Evolutionary conservation across 176 grass and related monocot species (phyloP).

Genomic region (Raddia guianensis): DNA sequence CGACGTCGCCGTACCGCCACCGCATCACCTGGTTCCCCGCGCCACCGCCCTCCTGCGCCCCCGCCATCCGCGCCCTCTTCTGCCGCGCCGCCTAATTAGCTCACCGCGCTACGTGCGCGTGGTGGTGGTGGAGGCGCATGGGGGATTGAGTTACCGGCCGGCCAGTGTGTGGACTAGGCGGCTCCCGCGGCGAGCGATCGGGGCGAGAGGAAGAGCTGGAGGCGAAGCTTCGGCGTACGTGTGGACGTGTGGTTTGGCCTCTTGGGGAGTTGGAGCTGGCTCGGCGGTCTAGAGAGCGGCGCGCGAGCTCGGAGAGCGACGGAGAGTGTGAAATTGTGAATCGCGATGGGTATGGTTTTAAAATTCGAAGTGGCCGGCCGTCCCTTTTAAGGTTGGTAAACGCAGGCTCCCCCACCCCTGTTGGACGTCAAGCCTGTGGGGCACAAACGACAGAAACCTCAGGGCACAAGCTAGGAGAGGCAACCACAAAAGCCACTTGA

Average conservation of each 20-base stretch:
- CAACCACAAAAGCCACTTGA: too few relatives aligned
- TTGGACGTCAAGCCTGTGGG: constrained; percentile 20
- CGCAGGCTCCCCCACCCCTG: background rate
- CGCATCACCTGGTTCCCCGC: constrained; percentile 40
- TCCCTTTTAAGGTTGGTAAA: constrained; percentile 46
- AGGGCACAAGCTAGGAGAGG: too few relatives aligned
- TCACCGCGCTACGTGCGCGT: background rate
- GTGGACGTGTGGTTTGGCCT: constrained; percentile 16
- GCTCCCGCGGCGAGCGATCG: background rate
- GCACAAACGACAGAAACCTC: background rate
- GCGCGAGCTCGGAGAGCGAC: constrained; percentile 30
- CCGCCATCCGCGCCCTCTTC: background rate
- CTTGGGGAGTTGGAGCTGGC: too few relatives aligned
- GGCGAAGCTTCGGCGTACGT: constrained; percentile 30
- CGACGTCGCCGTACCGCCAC: constrained; percentile 57
- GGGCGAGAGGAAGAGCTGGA: background rate
- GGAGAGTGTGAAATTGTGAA: background rate
- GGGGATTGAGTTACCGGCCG: background rate
- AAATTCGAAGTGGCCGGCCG: constrained; percentile 40
- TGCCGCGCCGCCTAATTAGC: background rate
- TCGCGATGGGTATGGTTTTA: background rate
- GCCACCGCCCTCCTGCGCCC: constrained; percentile 44
- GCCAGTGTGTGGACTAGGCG: background rate
- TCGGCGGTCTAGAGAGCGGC: background rate
- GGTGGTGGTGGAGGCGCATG: background rate